These are phyloP conservation scores for Amanita pseudoporphyria DNA, from an alignment of 768 basidiomycete species.

Conservation along the genomic window DNA sequence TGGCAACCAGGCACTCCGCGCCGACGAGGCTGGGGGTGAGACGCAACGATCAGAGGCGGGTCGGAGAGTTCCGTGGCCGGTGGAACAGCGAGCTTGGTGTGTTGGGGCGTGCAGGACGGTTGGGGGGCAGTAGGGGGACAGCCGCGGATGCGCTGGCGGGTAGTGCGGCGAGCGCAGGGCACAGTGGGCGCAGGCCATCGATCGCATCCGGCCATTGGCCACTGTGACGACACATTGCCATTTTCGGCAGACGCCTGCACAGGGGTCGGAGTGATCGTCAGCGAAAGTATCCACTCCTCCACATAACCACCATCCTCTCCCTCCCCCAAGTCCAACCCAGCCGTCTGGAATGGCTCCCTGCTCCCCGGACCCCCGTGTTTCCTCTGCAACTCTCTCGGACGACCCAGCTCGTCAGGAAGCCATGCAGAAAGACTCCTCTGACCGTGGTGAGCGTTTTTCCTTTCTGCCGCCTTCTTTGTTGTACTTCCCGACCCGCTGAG, in stretches of 20 bases:
- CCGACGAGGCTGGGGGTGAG: background rate
- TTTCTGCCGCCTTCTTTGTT: background rate
- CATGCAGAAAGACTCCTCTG: slow-evolving; percentile 2
- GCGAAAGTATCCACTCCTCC: slow-evolving; percentile 2
- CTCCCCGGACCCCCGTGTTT: background rate
- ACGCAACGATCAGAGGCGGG: background rate
- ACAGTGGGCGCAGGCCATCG: background rate
- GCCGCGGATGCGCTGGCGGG: background rate
- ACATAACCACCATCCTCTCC: background rate
- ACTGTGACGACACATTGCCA: slow-evolving; percentile 6
- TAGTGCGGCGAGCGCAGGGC: background rate
- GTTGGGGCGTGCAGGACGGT: background rate
- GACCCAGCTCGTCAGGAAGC: background rate
- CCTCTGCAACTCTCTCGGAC: background rate
- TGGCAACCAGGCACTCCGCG: background rate
- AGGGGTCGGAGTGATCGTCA: slow-evolving; percentile 9
- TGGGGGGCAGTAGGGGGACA: background rate
- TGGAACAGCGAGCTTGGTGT: no score
- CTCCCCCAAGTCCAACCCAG: background rate
- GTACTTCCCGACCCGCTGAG: no score
- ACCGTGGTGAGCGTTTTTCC: slow-evolving; percentile 1
- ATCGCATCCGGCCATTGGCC: background rate
- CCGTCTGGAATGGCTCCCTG: slow-evolving; percentile 2
- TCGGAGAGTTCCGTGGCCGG: background rate
- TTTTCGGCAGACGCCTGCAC: background rate